These are phyloP conservation scores for Aspergillus kassunensis DNA, from an alignment of 495 filamentous ascomycete species.

Conservation along the genomic window DNA sequence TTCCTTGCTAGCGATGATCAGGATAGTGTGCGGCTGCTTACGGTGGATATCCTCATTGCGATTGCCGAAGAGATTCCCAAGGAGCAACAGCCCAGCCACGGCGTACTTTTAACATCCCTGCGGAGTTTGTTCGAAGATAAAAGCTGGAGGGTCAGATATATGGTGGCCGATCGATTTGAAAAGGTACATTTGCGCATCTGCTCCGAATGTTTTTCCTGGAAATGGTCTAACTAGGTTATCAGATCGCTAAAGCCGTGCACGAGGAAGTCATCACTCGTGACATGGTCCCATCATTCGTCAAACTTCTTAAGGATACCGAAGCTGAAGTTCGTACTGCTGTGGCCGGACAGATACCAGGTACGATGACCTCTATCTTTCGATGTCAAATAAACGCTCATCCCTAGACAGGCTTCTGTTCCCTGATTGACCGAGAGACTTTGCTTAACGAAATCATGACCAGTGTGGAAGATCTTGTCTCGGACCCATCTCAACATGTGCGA, in stretches of 20 bases:
- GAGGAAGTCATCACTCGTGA: conserved; percentile 94
- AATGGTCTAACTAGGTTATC: conserved; percentile 15
- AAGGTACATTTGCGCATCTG: conserved; percentile 56
- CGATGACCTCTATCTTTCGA: conserved; percentile 14
- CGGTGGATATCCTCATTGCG: conserved; percentile 92
- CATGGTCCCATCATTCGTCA: conserved; percentile 94
- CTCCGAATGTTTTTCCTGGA: not conserved
- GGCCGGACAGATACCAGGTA: conserved; percentile 93
- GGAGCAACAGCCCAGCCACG: conserved; percentile 95
- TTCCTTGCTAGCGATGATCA: conserved; percentile 94
- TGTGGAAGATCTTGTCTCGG: conserved; percentile 92
- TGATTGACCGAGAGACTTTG: conserved; percentile 81
- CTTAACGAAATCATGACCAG: conserved; percentile 96
- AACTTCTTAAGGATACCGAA: conserved; percentile 93
- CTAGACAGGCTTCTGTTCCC: conserved; percentile 73
- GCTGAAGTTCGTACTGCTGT: conserved; percentile 97
- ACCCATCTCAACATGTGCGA: conserved; percentile 93
- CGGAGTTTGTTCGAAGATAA: conserved; percentile 95
- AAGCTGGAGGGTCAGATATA: conserved; percentile 98
- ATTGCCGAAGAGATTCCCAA: conserved; percentile 97
- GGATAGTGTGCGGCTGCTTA: conserved; percentile 92
- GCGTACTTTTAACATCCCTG: conserved; percentile 82
- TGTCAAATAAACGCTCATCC: conserved; percentile 13
- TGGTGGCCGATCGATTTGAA: conserved; percentile 98
- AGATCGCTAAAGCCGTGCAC: conserved; percentile 98